phyloP scores from a whole-genome alignment of 75 land plant genomes.

The Adiantum capillusveneris region DNA sequence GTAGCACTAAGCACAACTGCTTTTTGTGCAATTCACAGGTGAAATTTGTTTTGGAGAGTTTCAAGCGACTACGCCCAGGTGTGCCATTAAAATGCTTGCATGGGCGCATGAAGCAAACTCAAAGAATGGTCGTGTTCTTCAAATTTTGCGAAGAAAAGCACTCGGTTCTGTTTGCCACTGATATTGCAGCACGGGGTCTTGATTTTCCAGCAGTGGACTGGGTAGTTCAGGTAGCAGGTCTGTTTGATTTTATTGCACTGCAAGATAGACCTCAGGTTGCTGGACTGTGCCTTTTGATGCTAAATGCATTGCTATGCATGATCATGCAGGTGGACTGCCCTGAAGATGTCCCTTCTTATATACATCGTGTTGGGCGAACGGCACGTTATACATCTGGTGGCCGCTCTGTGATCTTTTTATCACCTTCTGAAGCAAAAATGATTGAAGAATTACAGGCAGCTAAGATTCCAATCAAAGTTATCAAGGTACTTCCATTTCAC shows the following conservation, averaged over 20 bases:
- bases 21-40: conserved; percentile 36
- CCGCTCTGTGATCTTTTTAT: conserved; percentile 66
- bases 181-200: conserved; percentile 93
- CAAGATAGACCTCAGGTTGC: not conserved
- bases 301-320: not conserved
- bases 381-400: conserved; percentile 82
- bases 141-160: conserved; percentile 57
- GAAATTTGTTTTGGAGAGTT: conserved; percentile 78
- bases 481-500: conserved; percentile 40
- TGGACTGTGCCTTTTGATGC: not conserved
- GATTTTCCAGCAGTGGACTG: conserved; percentile 93
- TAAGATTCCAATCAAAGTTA: conserved; percentile 61
- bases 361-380: conserved; percentile 96
- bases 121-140: conserved; percentile 55
- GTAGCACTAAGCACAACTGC: no score
- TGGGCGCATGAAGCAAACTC: conserved; percentile 86
- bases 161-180: conserved; percentile 84
- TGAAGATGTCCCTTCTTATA: conserved; percentile 80
- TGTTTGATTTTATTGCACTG: not conserved
- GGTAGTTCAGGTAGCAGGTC: conserved; percentile 81
- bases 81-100: conserved; percentile 73
- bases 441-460: conserved; percentile 51
- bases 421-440: conserved; percentile 77
- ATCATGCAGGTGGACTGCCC: conserved; percentile 78
- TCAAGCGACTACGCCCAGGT: conserved; percentile 87